Conservation (phyloP, 2,329 filamentous ascomycete species). For the Venturia aucupariae region DNA sequence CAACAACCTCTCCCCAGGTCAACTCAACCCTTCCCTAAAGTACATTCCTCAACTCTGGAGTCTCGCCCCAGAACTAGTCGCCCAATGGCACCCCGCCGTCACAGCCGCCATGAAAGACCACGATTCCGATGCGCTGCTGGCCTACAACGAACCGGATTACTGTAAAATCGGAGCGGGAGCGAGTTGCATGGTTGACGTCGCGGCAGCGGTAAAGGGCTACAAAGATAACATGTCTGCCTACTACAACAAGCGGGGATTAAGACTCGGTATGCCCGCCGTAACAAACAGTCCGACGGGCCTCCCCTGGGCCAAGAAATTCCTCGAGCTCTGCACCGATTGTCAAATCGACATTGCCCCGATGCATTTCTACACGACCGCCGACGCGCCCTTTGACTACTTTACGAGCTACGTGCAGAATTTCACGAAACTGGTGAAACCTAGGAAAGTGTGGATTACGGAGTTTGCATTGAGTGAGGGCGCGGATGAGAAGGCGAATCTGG, state of each 20-base stretch:
- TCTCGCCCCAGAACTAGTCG: not conserved
- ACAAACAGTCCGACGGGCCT: conserved; percentile 8
- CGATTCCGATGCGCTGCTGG: conserved; percentile 1
- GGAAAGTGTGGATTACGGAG: conserved; percentile 13
- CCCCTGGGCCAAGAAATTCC: conserved; percentile 10
- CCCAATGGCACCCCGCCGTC: not conserved
- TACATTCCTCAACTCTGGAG: conserved; percentile 10
- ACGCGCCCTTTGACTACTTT: conserved; percentile 3
- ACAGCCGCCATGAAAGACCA: not conserved
- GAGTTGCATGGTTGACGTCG: conserved; percentile 3
- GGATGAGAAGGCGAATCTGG: not conserved
- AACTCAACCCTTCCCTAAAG: not conserved
- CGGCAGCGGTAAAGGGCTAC: not conserved
- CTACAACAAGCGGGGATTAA: not conserved
- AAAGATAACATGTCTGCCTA: not conserved
- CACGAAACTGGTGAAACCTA: not conserved
- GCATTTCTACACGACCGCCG: conserved; percentile 5
- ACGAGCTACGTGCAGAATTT: not conserved
- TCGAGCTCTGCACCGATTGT: conserved; percentile 4
- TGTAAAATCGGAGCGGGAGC: not conserved
- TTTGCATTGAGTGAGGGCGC: not conserved
- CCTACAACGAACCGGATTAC: conserved; percentile 13
- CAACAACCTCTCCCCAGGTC: not conserved
- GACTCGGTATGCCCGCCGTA: conserved; percentile 3
- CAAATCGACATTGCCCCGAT: conserved; percentile 10